A percentile compares a stretch with the other conserved stretches of the same genome.
phyloP scores from a whole-genome alignment of 2,329 filamentous ascomycete genomes.

The Helicocarpus griseus region DNA sequence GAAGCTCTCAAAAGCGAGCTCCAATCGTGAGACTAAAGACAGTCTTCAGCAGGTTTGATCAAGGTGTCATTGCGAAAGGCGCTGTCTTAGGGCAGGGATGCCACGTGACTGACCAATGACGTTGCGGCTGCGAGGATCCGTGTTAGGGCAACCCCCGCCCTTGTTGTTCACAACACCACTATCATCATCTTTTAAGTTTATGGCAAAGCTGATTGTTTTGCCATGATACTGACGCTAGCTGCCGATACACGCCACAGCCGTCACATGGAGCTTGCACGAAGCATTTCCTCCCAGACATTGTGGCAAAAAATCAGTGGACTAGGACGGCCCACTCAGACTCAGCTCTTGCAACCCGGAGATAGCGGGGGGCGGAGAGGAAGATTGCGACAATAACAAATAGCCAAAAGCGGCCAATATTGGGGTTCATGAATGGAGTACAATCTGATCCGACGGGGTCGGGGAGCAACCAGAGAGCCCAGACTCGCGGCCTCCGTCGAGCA shows the following conservation, averaged over 20 bases:
- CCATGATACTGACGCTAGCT: not conserved
- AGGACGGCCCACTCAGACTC: not conserved
- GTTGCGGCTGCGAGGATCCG: not conserved
- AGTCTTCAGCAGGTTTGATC: no score
- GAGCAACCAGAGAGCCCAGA: not conserved
- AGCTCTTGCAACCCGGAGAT: no score
- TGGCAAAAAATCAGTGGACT: not conserved
- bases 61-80: no score
- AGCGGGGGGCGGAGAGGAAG: not conserved
- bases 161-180: not conserved
- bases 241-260: not conserved
- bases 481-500: not conserved
- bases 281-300: not conserved
- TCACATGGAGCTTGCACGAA: not conserved
- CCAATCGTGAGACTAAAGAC: not conserved
- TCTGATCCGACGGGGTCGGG: not conserved
- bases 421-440: conserved; percentile 2
- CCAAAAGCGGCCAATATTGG: conserved; percentile 1
- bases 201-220: not conserved
- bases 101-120: not conserved
- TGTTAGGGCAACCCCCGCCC: not conserved
- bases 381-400: not conserved
- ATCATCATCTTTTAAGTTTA: not conserved
- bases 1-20: not conserved
- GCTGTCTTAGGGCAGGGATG: not conserved